Conservation (phyloP, 805 yeast species). For the Kuraishia piskuri region DNA sequence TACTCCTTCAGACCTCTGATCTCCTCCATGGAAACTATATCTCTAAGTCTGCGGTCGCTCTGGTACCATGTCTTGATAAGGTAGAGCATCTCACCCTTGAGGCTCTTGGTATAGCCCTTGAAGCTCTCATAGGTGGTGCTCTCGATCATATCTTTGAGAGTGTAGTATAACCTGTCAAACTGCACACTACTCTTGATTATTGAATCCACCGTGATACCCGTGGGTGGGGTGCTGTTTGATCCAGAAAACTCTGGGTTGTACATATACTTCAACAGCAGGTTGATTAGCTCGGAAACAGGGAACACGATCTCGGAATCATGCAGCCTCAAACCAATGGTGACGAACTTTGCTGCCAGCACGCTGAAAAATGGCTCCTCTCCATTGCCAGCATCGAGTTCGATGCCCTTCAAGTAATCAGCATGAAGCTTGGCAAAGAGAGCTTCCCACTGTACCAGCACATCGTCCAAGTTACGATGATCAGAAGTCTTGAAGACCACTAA, state of each 20-base stretch:
- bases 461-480: constrained; percentile 79
- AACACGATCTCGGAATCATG: constrained; percentile 68
- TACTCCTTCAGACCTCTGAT: constrained; percentile 38
- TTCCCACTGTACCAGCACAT: constrained; percentile 75
- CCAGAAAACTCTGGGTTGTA: constrained; percentile 16
- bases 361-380: constrained; percentile 29
- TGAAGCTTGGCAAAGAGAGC: constrained; percentile 49
- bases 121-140: constrained; percentile 46
- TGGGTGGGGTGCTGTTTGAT: constrained; percentile 9
- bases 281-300: constrained; percentile 66
- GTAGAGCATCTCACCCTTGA: constrained; percentile 50
- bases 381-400: constrained; percentile 9
- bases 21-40: constrained; percentile 38
- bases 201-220: constrained; percentile 52
- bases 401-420: constrained; percentile 18
- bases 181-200: constrained; percentile 58
- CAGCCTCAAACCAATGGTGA: constrained; percentile 48
- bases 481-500: constrained; percentile 72
- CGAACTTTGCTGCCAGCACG: constrained; percentile 28
- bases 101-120: constrained; percentile 29
- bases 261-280: constrained; percentile 52
- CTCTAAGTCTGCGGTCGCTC: constrained; percentile 55
- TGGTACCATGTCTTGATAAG: constrained; percentile 62
- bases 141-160: constrained; percentile 54
- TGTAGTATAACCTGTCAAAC: constrained; percentile 56